Evolutionary conservation across 805 yeast species (phyloP).

Genomic region (Candida stauntonica): DNA sequence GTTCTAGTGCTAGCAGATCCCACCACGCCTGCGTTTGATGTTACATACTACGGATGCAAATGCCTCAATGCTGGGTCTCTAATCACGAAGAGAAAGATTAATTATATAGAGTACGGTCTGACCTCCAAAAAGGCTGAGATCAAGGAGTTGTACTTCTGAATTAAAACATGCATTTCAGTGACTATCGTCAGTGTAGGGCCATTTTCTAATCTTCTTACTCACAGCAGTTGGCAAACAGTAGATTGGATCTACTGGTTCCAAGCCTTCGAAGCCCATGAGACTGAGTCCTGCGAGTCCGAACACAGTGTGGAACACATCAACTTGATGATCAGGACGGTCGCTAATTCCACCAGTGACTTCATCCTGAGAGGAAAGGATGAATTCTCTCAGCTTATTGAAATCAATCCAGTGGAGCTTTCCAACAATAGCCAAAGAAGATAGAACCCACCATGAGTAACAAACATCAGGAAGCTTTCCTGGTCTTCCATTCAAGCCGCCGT

Average conservation of each 20-base stretch:
- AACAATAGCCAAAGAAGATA: conserved; percentile 68
- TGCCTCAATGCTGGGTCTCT: conserved; percentile 69
- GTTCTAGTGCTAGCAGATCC: conserved; percentile 62
- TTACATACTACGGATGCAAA: conserved; percentile 78
- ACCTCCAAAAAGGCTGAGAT: conserved; percentile 46
- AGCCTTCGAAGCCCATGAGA: conserved; percentile 56
- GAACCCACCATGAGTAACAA: conserved; percentile 98
- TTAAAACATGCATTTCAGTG: background rate
- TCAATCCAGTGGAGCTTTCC: conserved; percentile 76
- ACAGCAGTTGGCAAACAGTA: conserved; percentile 69
- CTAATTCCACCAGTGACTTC: conserved; percentile 79
- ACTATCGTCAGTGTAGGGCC: conserved; percentile 28
- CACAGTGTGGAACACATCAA: conserved; percentile 88
- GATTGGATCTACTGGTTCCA: conserved; percentile 73
- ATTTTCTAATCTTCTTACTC: conserved; percentile 32
- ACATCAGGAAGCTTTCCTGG: conserved; percentile 95
- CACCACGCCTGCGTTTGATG: conserved; percentile 64
- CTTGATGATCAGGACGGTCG: conserved; percentile 87
- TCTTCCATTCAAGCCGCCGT: conserved; percentile 94
- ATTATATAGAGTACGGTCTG: conserved; percentile 73
- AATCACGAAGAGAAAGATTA: conserved; percentile 42
- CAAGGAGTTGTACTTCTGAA: conserved; percentile 41
- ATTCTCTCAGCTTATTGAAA: conserved; percentile 50
- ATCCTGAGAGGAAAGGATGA: conserved; percentile 79
- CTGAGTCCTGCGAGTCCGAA: conserved; percentile 90